Percentiles rank a stretch among this genome's conserved stretches.
phyloP scores from a whole-genome alignment of 768 basidiomycete species.

The Mycena polygramma region DNA sequence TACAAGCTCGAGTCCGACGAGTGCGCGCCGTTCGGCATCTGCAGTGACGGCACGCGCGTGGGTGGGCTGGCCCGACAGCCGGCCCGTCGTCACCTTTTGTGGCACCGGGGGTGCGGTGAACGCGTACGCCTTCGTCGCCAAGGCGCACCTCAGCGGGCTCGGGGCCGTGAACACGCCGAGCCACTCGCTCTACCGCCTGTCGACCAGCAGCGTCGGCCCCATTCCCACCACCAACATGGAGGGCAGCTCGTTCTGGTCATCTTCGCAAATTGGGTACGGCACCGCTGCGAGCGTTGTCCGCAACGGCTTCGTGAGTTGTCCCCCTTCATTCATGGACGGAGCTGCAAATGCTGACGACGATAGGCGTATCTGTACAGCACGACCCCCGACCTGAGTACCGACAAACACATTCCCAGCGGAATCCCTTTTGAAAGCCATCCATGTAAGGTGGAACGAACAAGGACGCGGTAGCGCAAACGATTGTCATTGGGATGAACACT shows the following conservation, averaged over 20 bases:
- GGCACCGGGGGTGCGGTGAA: not conserved
- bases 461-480: no score
- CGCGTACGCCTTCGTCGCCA: slow-evolving; percentile 29
- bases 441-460: no score
- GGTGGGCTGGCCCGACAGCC: slow-evolving; percentile 36
- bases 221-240: slow-evolving; percentile 20
- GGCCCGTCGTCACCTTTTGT: slow-evolving; percentile 23
- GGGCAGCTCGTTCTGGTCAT: slow-evolving; percentile 24
- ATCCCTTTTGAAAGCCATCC: no score
- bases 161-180: slow-evolving; percentile 6
- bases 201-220: not conserved
- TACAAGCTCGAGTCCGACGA: slow-evolving; percentile 32
- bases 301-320: slow-evolving; percentile 25
- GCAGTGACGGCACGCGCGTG: slow-evolving; percentile 31
- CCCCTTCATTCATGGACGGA: not conserved
- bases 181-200: slow-evolving; percentile 30
- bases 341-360: not conserved
- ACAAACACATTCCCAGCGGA: no score
- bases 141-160: slow-evolving; percentile 29
- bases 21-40: slow-evolving; percentile 21
- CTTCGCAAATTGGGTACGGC: slow-evolving; percentile 32
- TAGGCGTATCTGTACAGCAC: slow-evolving; percentile 29
- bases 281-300: slow-evolving; percentile 25
- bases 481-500: no score
- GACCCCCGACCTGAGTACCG: not conserved